These are phyloP conservation scores for Apiospora aurea DNA, from an alignment of 2,329 filamentous ascomycete species.

Conservation along the genomic window DNA sequence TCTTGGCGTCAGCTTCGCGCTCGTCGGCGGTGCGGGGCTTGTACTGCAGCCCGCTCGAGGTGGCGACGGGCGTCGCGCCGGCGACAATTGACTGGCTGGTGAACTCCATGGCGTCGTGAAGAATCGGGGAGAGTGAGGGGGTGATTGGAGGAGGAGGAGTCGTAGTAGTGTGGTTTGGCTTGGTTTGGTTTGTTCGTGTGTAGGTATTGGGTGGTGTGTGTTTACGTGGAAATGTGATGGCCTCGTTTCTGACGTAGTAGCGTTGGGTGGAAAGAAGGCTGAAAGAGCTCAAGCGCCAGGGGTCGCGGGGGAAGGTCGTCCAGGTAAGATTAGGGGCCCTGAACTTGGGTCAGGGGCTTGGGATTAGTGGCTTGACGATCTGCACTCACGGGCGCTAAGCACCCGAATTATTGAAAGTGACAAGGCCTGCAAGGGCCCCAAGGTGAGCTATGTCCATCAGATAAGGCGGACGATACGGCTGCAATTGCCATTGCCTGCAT, in stretches of 20 bases:
- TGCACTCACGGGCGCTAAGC: slow-evolving; percentile 15
- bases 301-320: slow-evolving; percentile 6
- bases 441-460: not conserved
- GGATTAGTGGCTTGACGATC: slow-evolving; percentile 16
- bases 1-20: slow-evolving; percentile 30
- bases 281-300: slow-evolving; percentile 12
- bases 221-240: not conserved
- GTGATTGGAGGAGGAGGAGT: too few relatives aligned
- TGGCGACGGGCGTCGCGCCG: not conserved
- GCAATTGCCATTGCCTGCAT: not conserved
- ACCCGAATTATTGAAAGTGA: not conserved
- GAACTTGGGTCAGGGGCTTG: slow-evolving; percentile 9
- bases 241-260: slow-evolving; percentile 10
- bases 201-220: not conserved
- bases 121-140: too few relatives aligned
- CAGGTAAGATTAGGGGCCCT: not conserved
- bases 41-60: slow-evolving; percentile 25
- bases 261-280: not conserved
- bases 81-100: not conserved
- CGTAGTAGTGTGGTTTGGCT: too few relatives aligned
- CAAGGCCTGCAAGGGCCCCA: not conserved
- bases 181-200: not conserved
- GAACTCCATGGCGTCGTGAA: not conserved
- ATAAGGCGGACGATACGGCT: not conserved
- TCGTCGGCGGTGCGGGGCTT: slow-evolving; percentile 30